Evolutionary conservation across 148 eudicot species (phyloP), one percentile per base, ranked within the genome.

Genomic region (Fagopyrum homotropicum): DNA sequence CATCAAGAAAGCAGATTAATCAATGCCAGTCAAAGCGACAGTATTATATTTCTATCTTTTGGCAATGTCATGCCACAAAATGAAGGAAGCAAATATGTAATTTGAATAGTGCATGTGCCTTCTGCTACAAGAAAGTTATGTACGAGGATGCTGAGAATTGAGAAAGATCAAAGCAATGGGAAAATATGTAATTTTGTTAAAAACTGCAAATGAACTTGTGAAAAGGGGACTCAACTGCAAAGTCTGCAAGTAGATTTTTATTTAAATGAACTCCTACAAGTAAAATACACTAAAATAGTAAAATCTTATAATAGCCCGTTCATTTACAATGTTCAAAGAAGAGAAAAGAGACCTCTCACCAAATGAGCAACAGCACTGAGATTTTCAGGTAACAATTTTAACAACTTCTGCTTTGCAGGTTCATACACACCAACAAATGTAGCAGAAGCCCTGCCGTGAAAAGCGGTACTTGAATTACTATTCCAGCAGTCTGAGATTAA

Each of bases 351-450:
- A 75, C 72, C 22, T 16, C 91, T 77, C 81, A 94, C 98, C 91
- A 95, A 85, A 84, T 93, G 96, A 40, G 98, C 98, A 71, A 90
- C 79, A 69, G 97, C 97, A 80, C 96, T 90, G 46, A 92, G 90
- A 77, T 92, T 90, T 72, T 95, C 91, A 56, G 98, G 97, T 54
- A 92, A 79, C 52, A 83, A 72, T 86, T 84, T 88, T 78, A 94
- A 81, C 81, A 95, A 69, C 77, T 90, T 90, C 76, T 95, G 87
- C 85, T 90, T 95, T 77, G 92, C 78, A 43, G 98, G 97, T 84
- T 95, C 98, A 90, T 95, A 95, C 49, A 92, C 97, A 75, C 97
- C 97, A 77, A 95, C 87, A 76, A 95, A 95, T 61, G 88, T 76
- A 69, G 98, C 97, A 79, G 98, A 95, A 57, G 98, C 98, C 81